Evolutionary conservation across 495 filamentous ascomycete species (phyloP), one percentile per base, ranked within the genome.

Genomic region (Recurvomyces mirabilis): DNA sequence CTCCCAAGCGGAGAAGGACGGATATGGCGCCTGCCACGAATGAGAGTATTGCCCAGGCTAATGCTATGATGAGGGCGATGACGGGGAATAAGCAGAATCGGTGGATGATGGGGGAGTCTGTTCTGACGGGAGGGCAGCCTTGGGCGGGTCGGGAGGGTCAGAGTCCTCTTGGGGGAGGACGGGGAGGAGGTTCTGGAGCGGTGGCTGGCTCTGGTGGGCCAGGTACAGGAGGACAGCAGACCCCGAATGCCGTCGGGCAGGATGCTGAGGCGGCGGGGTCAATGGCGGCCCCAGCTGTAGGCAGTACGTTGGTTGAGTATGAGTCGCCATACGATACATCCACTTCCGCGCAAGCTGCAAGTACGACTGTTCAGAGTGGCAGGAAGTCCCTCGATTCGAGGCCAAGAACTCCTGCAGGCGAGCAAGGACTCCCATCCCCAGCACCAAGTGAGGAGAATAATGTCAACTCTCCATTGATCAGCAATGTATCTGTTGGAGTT

Each of bases 401-500:
- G 4, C 22, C 21, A n/a, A 25, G 17, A 14, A 32, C 33, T 6
- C 19, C 34, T 3, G 4, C 41, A 3, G 21, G 13, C 18, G 22
- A 34, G 4, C 43, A 39, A 30, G 43, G 49, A 3, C 31, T 52
- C 13, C 49, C 49, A 15, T 52, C 49, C 5, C 49, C 49, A 6
- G 49, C 38, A 22, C 35, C 30, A 5, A 51, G 32, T 25, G 42
- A 46, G 4, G 43, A n/a, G n/a, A n/a, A 38, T 1, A 46, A 47
- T 17, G 24, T 18, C 9, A 39, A 15, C 21, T 52, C 41, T 4
- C 41, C 47, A 3, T 2, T 29, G 5, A 5, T 23, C 19, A 45
- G 4, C 17, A 25, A 38, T 46, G 35, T 29, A 18, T 23, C 41
- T 3, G 29, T 44, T n/a, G 2, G 13, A 11, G 40, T 28, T 11